These are phyloP conservation scores for Sclerotinia glacialis DNA, from an alignment of 2,329 filamentous ascomycete species.

Conservation along the genomic window DNA sequence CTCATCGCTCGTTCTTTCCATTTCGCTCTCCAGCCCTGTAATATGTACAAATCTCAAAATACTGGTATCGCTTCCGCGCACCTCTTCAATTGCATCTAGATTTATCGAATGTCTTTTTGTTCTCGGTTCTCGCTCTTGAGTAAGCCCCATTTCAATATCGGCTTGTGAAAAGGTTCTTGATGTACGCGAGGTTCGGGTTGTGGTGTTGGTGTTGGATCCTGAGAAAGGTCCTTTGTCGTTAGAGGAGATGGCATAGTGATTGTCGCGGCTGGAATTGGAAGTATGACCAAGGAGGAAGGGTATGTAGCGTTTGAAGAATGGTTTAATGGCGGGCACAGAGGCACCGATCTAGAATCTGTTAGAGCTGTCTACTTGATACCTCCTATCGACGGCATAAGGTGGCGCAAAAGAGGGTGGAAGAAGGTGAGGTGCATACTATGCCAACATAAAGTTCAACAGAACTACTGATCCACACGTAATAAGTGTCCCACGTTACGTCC, in stretches of 20 bases:
- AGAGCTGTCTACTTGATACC: not conserved
- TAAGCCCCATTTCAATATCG: not conserved
- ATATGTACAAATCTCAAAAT: not conserved
- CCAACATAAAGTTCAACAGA: slow-evolving; percentile 44
- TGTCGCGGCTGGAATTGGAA: not conserved
- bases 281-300: slow-evolving; percentile 27
- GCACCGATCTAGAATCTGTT: slow-evolving; percentile 41
- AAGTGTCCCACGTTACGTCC: slow-evolving; percentile 41
- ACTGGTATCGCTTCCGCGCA: not conserved
- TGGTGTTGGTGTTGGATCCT: not conserved
- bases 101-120: not conserved
- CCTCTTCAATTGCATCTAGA: slow-evolving; percentile 6
- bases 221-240: not conserved
- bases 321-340: slow-evolving; percentile 45
- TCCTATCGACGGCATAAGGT: accelerated
- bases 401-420: not conserved
- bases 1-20: not conserved
- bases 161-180: not conserved
- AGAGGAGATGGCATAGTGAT: not conserved
- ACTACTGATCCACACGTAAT: slow-evolving; percentile 39
- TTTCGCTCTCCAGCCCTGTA: not conserved
- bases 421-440: slow-evolving; percentile 40
- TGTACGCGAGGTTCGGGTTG: not conserved
- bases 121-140: not conserved
- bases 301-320: slow-evolving; percentile 43